Evolutionary conservation across 257 asterid genomes (phyloP), one percentile per base, ranked within the genome.

Genomic region (Solanum chilense): DNA sequence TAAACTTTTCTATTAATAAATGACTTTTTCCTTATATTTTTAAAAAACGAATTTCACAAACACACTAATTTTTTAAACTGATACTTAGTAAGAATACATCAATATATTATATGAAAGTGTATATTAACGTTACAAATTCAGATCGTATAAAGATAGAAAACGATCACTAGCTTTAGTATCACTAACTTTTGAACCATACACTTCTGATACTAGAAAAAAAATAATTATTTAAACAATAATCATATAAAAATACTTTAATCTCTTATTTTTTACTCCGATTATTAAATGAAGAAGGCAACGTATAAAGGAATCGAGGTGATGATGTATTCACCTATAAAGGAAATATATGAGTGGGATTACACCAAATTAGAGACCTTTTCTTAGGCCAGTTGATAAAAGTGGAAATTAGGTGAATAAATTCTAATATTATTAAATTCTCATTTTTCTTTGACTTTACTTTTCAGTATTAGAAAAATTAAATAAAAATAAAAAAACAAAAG

Each of bases 151-250:
- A 12, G 1, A 66, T 13, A 27, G 6, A 27, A 29, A 29, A 0
- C 0, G 3, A 68, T 68, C 12, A 14, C 4, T 27, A 37, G 0
- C 14, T 68, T 0, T 5, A 14, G 3, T 29, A 68, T 12, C 16
- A 25, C 0, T 1, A 68, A 68, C 0, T 29, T 13, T 68, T 5
- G 11, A 68, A 27, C 12, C 7, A 8, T 3, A 69, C 3, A 16
- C 21, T 25, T 66, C 1, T 2, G 20, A 0, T 27, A 3, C 7
- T 29, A 13, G 3, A 6, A 68, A 58, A 8, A 68, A 27, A 6
- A 25, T 11, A 4, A 0, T 12, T 68, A 5, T 6, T 0, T 12
- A 6, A 27, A 3, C 1, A 27, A 68, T 1, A 4, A 3, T 13
- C 6, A 1, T 68, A 27, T 9, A 2, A 31, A 70, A 15, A 69